These are phyloP conservation scores for Tricharina praecox DNA, from an alignment of 495 filamentous ascomycete species.

Conservation along the genomic window DNA sequence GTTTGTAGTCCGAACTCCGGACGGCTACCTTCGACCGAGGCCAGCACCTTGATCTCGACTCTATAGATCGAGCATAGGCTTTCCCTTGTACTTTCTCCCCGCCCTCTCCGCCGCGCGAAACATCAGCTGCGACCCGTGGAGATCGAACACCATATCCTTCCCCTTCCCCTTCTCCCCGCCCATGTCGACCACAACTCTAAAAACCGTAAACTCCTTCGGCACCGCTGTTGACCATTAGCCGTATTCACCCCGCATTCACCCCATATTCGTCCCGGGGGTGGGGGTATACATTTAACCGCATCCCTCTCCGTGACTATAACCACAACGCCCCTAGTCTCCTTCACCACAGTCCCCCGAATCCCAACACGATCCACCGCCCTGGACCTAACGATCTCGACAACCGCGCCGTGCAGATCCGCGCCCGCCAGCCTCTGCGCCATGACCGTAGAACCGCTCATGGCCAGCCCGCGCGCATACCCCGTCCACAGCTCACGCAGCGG, in stretches of 20 bases:
- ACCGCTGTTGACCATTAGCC: slow-evolving; percentile 37
- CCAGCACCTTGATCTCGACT: too few relatives aligned
- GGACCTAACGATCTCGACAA: slow-evolving; percentile 67
- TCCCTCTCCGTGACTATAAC: slow-evolving; percentile 54
- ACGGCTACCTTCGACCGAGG: too few relatives aligned
- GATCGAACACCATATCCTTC: slow-evolving; percentile 55
- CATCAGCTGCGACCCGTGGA: slow-evolving; percentile 76
- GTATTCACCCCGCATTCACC: too few relatives aligned
- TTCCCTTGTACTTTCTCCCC: slow-evolving; percentile 76
- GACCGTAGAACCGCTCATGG: slow-evolving; percentile 35
- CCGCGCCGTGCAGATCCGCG: slow-evolving; percentile 73
- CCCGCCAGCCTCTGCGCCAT: slow-evolving; percentile 33
- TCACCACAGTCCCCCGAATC: slow-evolving; percentile 65
- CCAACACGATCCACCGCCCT: slow-evolving; percentile 68
- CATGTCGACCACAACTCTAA: slow-evolving; percentile 48
- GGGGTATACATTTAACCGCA: slow-evolving; percentile 41
- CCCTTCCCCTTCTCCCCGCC: slow-evolving; percentile 3
- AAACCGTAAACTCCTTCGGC: slow-evolving; percentile 79
- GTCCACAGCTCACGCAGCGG: slow-evolving; percentile 65
- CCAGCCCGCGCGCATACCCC: slow-evolving; percentile 55
- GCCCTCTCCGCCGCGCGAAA: slow-evolving; percentile 66
- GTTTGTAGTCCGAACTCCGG: too few relatives aligned
- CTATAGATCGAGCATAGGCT: slow-evolving; percentile 50
- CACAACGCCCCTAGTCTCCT: slow-evolving; percentile 74
- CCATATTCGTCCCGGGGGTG: background rate